These are phyloP conservation scores for Monosporascus sp. DNA, from an alignment of 2,329 filamentous ascomycete genomes.

Conservation along the genomic window DNA sequence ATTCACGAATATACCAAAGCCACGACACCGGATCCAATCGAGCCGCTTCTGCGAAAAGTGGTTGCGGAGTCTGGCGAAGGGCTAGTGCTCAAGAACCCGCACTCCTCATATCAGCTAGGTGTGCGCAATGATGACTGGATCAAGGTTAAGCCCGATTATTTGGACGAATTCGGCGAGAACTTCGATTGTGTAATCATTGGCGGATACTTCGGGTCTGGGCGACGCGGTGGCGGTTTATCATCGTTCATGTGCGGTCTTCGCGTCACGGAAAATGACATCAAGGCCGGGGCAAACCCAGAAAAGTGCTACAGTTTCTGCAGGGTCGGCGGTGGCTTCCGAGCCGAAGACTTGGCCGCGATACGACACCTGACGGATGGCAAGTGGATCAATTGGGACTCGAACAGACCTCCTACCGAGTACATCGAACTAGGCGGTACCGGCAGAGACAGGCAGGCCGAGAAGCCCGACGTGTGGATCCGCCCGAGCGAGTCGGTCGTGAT, in stretches of 20 bases:
- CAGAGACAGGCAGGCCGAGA: constrained; percentile 68
- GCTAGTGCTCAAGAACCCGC: constrained; percentile 87
- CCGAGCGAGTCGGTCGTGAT: constrained; percentile 84
- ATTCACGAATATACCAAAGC: constrained; percentile 70
- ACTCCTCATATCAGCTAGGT: constrained; percentile 80
- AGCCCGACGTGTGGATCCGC: constrained; percentile 89
- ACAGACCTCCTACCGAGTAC: constrained; percentile 69
- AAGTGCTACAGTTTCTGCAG: constrained; percentile 95
- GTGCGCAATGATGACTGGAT: constrained; percentile 94
- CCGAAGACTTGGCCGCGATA: constrained; percentile 79
- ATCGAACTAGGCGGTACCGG: constrained; percentile 81
- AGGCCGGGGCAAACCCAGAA: constrained; percentile 56
- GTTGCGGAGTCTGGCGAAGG: constrained; percentile 86
- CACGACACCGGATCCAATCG: constrained; percentile 65
- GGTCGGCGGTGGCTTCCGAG: constrained; percentile 89
- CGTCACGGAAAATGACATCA: constrained; percentile 63
- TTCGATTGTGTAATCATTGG: constrained; percentile 87
- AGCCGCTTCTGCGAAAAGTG: constrained; percentile 73
- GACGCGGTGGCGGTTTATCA: constrained; percentile 74
- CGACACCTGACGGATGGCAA: constrained; percentile 83
- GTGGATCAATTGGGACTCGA: constrained; percentile 80
- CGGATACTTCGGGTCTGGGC: constrained; percentile 87
- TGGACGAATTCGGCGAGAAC: constrained; percentile 91
- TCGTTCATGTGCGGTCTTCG: constrained; percentile 88
- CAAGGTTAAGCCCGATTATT: constrained; percentile 98